A percentile compares a stretch with the other conserved stretches of the same genome.
These are phyloP conservation scores for Aschersonia sp. DNA, from an alignment of 2,329 filamentous ascomycete genomes.

Conservation along the genomic window DNA sequence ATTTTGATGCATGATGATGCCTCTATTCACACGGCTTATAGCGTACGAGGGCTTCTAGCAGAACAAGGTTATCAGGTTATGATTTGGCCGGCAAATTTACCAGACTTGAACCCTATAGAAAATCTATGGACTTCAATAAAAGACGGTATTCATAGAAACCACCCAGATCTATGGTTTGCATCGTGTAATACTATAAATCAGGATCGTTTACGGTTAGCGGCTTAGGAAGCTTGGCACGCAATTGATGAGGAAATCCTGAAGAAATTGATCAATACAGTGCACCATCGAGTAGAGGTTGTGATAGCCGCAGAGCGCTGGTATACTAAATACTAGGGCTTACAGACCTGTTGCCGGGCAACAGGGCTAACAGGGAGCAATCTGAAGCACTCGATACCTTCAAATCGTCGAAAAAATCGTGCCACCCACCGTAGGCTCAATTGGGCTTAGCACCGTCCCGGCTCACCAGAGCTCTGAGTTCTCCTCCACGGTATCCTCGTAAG, in stretches of 20 bases:
- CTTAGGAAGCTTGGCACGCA: not conserved
- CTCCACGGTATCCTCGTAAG: too few species aligned
- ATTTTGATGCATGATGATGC: not conserved
- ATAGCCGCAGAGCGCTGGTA: not conserved
- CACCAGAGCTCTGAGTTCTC: too few species aligned
- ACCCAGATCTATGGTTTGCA: not conserved
- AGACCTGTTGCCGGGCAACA: too few species aligned
- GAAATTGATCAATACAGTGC: not conserved
- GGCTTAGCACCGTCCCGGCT: too few species aligned
- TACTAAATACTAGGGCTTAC: not conserved
- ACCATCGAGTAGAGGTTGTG: not conserved
- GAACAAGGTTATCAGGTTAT: not conserved
- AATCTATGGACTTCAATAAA: not conserved
- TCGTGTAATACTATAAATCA: not conserved
- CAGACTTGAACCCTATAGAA: not conserved
- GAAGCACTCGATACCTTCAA: too few species aligned
- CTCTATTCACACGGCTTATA: not conserved
- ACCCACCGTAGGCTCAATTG: too few species aligned
- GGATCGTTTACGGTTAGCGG: not conserved
- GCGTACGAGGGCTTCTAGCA: not conserved
- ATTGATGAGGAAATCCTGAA: not conserved
- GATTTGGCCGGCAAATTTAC: not conserved
- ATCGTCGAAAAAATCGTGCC: too few species aligned
- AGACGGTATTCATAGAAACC: not conserved
- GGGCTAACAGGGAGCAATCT: not conserved